These are phyloP conservation scores for Pseudognaphalium luteoalbum DNA, from an alignment of 129 eudicot genomes.

Conservation along the genomic window DNA sequence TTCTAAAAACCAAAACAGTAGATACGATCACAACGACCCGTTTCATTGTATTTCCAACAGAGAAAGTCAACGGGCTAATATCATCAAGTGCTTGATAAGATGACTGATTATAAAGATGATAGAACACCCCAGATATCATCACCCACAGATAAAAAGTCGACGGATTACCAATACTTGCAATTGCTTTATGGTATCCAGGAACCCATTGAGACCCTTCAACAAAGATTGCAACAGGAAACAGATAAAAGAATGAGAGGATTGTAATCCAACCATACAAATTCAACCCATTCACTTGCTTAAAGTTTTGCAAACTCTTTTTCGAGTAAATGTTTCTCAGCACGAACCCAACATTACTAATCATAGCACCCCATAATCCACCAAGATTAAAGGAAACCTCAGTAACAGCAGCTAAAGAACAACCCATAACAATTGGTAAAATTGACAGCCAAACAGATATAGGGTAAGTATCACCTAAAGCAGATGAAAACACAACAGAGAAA, in stretches of 20 bases:
- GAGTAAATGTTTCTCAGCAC: slow-evolving; percentile 90
- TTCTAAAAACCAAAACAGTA: slow-evolving; percentile 80
- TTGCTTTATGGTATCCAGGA: slow-evolving; percentile 86
- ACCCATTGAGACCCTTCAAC: slow-evolving; percentile 98
- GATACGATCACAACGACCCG: slow-evolving; percentile 92
- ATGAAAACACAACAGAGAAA: slow-evolving; percentile 77
- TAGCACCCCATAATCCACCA: slow-evolving; percentile 90
- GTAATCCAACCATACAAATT: slow-evolving; percentile 90
- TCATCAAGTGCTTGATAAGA: slow-evolving; percentile 98
- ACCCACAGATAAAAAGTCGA: slow-evolving; percentile 87
- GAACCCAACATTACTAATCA: slow-evolving; percentile 95
- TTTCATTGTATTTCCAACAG: slow-evolving; percentile 97
- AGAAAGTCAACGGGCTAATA: slow-evolving; percentile 88
- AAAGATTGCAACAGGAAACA: slow-evolving; percentile 82
- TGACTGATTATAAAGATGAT: slow-evolving; percentile 90
- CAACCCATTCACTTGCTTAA: slow-evolving; percentile 93
- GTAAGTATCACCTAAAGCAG: slow-evolving; percentile 73
- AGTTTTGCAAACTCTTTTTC: slow-evolving; percentile 80
- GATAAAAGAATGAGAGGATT: slow-evolving; percentile 68
- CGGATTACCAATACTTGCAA: slow-evolving; percentile 61
- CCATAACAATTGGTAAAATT: slow-evolving; percentile 83
- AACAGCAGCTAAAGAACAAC: slow-evolving; percentile 92
- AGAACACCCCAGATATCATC: slow-evolving; percentile 81
- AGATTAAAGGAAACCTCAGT: slow-evolving; percentile 96
- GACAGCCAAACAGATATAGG: slow-evolving; percentile 87